Evolutionary conservation across 1,284 basidiomycete species (phyloP).

Genomic region (Gymnopus androsaceus): DNA sequence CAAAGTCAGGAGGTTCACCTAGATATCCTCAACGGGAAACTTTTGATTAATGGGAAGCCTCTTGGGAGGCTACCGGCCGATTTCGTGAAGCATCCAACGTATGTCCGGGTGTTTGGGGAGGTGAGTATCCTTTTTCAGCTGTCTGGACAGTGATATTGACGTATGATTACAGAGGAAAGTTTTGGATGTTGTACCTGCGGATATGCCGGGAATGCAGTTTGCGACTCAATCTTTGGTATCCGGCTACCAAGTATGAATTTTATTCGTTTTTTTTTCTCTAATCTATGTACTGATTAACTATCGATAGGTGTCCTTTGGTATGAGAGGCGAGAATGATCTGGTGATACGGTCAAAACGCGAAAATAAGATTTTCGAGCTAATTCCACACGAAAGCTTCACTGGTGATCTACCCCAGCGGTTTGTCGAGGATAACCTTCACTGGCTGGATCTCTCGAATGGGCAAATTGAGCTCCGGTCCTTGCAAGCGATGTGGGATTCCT

Average conservation of each 20-base stretch:
- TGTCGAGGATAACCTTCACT: slow-evolving; percentile 1
- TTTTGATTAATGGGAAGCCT: slow-evolving; percentile 44
- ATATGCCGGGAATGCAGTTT: slow-evolving; percentile 38
- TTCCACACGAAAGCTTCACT: neutral
- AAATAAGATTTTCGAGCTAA: neutral
- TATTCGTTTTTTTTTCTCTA: no score
- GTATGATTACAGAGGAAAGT: slow-evolving; percentile 29
- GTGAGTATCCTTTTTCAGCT: slow-evolving; percentile 1
- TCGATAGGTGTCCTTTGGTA: no score
- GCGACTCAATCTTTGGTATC: slow-evolving; percentile 27
- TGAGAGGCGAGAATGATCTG: no score
- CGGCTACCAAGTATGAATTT: slow-evolving; percentile 25
- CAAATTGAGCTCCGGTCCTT: slow-evolving; percentile 1
- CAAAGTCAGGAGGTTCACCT: slow-evolving; percentile 34
- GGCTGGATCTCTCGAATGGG: neutral
- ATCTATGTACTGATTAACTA: no score
- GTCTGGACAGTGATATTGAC: neutral
- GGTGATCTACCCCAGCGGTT: neutral
- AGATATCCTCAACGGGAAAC: slow-evolving; percentile 41
- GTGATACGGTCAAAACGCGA: neutral
- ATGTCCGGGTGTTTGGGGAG: slow-evolving; percentile 13
- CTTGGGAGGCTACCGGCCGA: slow-evolving; percentile 38
- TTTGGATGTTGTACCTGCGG: slow-evolving; percentile 36
- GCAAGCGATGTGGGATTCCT: neutral
- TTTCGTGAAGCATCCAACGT: slow-evolving; percentile 36